Base-by-base conservation (phyloP, 352 stramenopile species). In the Aphanomyces invadans region DNA sequence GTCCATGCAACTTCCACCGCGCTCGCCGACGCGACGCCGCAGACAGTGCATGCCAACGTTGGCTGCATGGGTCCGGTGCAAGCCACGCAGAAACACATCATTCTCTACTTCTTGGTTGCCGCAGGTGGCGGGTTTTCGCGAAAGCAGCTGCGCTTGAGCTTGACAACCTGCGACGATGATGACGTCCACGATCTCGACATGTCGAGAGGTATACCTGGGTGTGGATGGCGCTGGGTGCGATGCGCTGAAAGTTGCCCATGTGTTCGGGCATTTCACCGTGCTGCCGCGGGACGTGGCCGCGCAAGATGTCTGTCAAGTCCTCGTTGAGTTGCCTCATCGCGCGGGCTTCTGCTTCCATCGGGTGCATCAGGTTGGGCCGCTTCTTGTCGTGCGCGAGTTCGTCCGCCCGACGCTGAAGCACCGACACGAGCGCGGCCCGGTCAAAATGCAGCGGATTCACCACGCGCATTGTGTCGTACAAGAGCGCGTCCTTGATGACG, bases 401-500 rank as follows among this genome's bases (percentile, higher is more conserved):
- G 19, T 76, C 69, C 28, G 94, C 74, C 46, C 88, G 75, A 21
- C 86, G 75, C 19, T 76, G 56, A 28, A 92, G 76, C 25, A 96
- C 69, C 4, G 89, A 74, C 15, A 77, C 76, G 42, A 97, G 69
- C 55, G 77, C 79, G 0, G 61, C 65, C 29, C 89, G 81, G 60
- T 96, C 87, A 60, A 92, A 96, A 44, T 78, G 77, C 25, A 91
- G 70, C 19, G 89, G 87, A 26, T 94, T 73, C 23, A 97, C 81
- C 19, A 97, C 71, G n/a, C 71, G 65, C 48, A 97, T 76, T 26
- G 86, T 96, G 72, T 98, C 88, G 21, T 81, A 61, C 59, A 97
- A 90, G 63, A 98, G 76, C 4, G 76, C 73, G 56, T 93, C 86
- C 74, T 98, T 98, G 29, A 98, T 79, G 52, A 86, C 74, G 46